Percentiles rank a stretch among this genome's conserved stretches.
Conservation (phyloP, 2,329 filamentous ascomycete genomes). For the Aspergillus costaricaensis region DNA sequence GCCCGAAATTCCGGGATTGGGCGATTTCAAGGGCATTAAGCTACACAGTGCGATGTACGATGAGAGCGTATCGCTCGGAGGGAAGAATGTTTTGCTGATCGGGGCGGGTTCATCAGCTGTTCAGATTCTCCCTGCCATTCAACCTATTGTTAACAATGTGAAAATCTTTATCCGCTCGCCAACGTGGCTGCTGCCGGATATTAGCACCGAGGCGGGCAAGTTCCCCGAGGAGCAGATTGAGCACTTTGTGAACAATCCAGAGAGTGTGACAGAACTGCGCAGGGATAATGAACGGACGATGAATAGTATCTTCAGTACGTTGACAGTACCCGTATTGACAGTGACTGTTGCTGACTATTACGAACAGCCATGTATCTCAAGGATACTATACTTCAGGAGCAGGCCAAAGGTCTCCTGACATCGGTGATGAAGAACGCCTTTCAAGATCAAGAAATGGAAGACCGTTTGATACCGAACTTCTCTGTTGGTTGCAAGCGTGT, state of each 20-base stretch:
- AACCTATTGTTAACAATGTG: constrained; percentile 10
- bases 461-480: background rate
- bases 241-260: background rate
- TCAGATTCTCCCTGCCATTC: constrained; percentile 26
- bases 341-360: background rate
- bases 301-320: background rate
- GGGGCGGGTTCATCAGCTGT: constrained; percentile 37
- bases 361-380: background rate
- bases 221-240: background rate
- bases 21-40: constrained; percentile 6
- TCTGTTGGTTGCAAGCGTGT: constrained; percentile 1
- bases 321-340: background rate
- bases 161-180: background rate
- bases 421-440: background rate
- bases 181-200: background rate
- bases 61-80: background rate
- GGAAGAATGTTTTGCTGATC: constrained; percentile 22
- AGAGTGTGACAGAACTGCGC: background rate
- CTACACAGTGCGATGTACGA: background rate
- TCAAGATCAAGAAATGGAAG: background rate
- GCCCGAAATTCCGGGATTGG: constrained; percentile 16
- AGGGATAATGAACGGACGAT: background rate
- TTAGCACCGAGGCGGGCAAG: background rate
- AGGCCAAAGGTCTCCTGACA: background rate
- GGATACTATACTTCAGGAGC: background rate